Evolutionary conservation across 2,329 filamentous ascomycete species (phyloP).

Genomic region (Ophiostoma sp.): DNA sequence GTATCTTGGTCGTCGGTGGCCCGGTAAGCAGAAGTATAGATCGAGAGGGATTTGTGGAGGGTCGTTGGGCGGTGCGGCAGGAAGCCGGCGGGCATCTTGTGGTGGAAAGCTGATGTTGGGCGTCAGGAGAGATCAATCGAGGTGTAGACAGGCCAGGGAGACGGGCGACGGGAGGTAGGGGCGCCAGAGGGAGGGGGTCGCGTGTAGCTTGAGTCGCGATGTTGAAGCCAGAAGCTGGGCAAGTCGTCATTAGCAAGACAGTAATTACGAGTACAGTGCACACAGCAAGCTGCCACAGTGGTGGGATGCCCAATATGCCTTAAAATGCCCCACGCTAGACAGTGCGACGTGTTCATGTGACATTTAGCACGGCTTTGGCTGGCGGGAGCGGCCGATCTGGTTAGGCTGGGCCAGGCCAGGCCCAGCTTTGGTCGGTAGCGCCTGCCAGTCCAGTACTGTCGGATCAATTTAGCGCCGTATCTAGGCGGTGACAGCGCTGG

Average conservation of each 20-base stretch:
- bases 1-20: background rate
- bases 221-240: conserved; percentile 10
- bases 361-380: conserved; percentile 7
- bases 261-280: conserved; percentile 1
- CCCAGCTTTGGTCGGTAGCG: background rate
- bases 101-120: background rate
- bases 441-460: conserved; percentile 11
- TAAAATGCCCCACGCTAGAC: conserved; percentile 19
- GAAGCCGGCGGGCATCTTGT: conserved; percentile 17
- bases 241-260: conserved; percentile 11
- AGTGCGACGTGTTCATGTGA: conserved; percentile 15
- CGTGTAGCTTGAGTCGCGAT: conserved; percentile 15
- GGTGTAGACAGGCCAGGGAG: background rate
- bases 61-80: background rate
- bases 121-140: background rate
- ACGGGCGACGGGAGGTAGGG: background rate
- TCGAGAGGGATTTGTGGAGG: conserved; percentile 14
- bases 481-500: conserved; percentile 20
- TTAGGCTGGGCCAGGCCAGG: background rate
- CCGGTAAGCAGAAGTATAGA: background rate
- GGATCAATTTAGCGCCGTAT: conserved; percentile 20
- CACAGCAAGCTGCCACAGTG: background rate
- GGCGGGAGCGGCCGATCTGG: conserved; percentile 7
- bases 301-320: conserved; percentile 12
- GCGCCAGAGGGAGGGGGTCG: conserved; percentile 6